Percentiles rank a stretch among this genome's conserved stretches.
Conservation (phyloP, 139 green algal genomes). For the Microglena sp. region DNA sequence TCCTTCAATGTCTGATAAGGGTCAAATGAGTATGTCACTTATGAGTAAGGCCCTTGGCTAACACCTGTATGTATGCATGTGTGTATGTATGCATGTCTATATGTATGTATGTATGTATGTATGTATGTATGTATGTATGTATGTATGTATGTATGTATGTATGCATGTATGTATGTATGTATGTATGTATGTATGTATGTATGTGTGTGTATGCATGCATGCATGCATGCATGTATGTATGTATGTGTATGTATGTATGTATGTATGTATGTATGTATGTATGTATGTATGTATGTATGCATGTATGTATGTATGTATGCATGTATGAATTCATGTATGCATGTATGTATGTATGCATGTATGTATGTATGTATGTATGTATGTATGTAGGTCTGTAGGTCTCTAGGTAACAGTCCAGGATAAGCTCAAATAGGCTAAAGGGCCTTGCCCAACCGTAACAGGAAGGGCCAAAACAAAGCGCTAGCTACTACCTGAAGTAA, state of each 20-base stretch:
- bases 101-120: not conserved
- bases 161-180: too few species aligned
- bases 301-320: not conserved
- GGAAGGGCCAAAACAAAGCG: too few species aligned
- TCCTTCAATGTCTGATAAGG: not conserved
- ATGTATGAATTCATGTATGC: not conserved
- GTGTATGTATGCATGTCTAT: not conserved
- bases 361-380: too few species aligned
- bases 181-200: too few species aligned
- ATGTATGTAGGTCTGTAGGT: too few species aligned
- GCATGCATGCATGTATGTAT: not conserved
- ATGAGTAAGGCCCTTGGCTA: not conserved
- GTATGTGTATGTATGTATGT: constrained; percentile 1
- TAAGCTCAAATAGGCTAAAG: too few species aligned
- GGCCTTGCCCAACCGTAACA: too few species aligned
- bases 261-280: not conserved
- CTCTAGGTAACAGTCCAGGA: too few species aligned
- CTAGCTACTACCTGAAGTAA: too few species aligned
- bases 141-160: not conserved
- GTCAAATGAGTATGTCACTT: not conserved
- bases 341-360: too few species aligned
- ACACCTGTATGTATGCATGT: not conserved
- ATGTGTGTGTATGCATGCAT: not conserved
- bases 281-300: too few species aligned
- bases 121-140: not conserved